These are phyloP conservation scores for Phycomyces blakesleeanus DNA, from an alignment of 192 early-diverging fungal species.

Conservation along the genomic window DNA sequence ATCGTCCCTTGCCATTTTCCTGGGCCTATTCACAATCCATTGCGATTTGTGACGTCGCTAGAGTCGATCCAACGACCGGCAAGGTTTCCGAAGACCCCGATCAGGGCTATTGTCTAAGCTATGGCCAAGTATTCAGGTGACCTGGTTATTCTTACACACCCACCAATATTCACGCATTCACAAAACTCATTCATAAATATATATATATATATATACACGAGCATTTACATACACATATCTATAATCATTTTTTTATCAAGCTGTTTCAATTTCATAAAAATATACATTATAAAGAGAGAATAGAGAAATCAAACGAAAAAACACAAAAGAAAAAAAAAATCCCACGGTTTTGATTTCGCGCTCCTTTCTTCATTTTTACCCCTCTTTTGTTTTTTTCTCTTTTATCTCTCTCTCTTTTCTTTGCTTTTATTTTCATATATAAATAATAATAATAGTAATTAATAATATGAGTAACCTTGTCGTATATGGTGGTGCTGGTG, in stretches of 20 bases:
- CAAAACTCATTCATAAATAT: too few species aligned
- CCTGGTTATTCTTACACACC: too few species aligned
- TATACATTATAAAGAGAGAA: too few species aligned
- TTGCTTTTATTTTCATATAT: too few species aligned
- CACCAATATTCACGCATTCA: too few species aligned
- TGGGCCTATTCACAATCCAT: slow-evolving; percentile 13
- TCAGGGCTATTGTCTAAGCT: slow-evolving; percentile 16
- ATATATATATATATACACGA: too few species aligned
- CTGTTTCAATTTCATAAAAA: not conserved
- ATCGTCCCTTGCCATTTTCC: slow-evolving; percentile 17
- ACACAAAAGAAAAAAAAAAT: slow-evolving; percentile 6
- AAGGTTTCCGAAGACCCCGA: slow-evolving; percentile 15
- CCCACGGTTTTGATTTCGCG: not conserved
- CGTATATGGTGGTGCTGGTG: slow-evolving; percentile 89
- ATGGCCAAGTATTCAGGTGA: slow-evolving; percentile 1
- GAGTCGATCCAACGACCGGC: slow-evolving; percentile 27
- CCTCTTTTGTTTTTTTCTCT: not conserved
- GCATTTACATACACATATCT: too few species aligned
- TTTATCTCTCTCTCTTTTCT: not conserved
- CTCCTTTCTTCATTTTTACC: not conserved
- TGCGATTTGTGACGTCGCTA: slow-evolving; percentile 22
- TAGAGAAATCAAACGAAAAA: too few species aligned
- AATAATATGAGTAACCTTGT: slow-evolving; percentile 58
- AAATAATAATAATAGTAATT: slow-evolving; percentile 15
- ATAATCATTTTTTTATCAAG: too few species aligned